Evolutionary conservation across 768 basidiomycete species (phyloP), one percentile per base, ranked within the genome.

Genomic region (Chalciporus sphaerocephalus): DNA sequence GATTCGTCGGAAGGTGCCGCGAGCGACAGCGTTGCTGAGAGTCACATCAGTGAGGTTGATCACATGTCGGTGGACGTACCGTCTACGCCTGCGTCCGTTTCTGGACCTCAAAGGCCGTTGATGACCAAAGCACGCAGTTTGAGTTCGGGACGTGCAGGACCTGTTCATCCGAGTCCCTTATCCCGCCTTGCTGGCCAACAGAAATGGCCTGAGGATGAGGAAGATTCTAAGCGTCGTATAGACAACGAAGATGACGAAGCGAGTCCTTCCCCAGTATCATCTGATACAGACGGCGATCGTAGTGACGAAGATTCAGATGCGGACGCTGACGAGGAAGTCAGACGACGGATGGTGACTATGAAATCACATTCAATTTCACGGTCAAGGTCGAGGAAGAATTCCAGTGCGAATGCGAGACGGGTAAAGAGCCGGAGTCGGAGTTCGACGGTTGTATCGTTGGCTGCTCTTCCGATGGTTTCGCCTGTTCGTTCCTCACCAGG

Each of bases 391-490:
- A 62, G 70, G 40, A 66, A 64, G 50, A 62, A 54, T 18, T 65
- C 66, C 18, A 23, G 53, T 40, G 7, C 38, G 11, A 25, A 54
- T 51, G 20, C 32, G 30, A 56, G 50, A 35, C 47, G 51, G 30
- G 24, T 53, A 34, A 64, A 63, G 57, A 68, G 68, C 2, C 72
- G 83, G 25, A 84, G 81, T 50, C 72, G 80, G 21, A 83, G 81
- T 52, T 84, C 83, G 20, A 86, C 83, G 4, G 69, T 84, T n/a
- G 85, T 78, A 5, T 79, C 78, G 16, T 64, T 83, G 7, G 70
- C 76, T 21, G 80, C 74, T 2, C 65, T 73, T 18, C 18, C 58
- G n/a, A n/a, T n/a, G 32, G 23, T 52, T 34, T 55, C 62, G 13
- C 53, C 56, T 17, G 23, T 46, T 15, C 41, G 46, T 25, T 53